Base-by-base conservation (phyloP, 2,329 filamentous ascomycete species). In the Camillea tinctor region DNA sequence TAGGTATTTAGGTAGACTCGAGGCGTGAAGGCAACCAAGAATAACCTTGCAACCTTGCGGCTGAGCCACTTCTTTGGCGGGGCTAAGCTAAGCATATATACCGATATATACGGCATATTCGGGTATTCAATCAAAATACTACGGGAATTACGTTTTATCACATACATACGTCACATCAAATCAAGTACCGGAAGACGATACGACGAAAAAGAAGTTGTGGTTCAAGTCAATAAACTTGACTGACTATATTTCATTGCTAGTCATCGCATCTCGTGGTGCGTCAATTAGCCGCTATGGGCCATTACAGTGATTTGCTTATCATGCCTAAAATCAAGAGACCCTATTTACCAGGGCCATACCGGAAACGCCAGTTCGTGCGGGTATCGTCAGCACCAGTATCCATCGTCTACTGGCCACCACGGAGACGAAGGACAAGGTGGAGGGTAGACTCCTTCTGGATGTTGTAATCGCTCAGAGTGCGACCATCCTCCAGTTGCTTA, bases 401-500 rank as follows among this genome's bases (percentile, higher is more conserved):
- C 24, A 44, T 20, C 60, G 63, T 62, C 71, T 80, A 82, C 72
- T 81, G 78, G 63, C 88, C 88, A 79, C 88, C 88, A 79, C 88
- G 87, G 23, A 90, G 84, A 76, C 88, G 86, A 57, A 90, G 84
- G 54, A 90, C 88, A 68, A 90, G 75, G 75, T 91, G 88, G 13
- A 91, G 81, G 1, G 88, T 90, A 4, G 85, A 88, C 73, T 90
- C 88, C 77, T 90, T 91, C 77, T 95, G 91, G 64, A 94, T 94
- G 79, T 93, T 93, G 84, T 93, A 93, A 73, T 93, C 90, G n/a
- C 86, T 88, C n/a, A 93, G 79, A 1, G 90, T 93, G 23, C 90
- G 87, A 58, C 90, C 90, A 71, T 93, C 89, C 74, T 92, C 88
- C 54, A 89, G 70, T 77, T 89, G 87, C 81, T 89, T 89, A 68